Conservation (phyloP, 352 stramenopile genomes). For the Globisporangium lucens region DNA sequence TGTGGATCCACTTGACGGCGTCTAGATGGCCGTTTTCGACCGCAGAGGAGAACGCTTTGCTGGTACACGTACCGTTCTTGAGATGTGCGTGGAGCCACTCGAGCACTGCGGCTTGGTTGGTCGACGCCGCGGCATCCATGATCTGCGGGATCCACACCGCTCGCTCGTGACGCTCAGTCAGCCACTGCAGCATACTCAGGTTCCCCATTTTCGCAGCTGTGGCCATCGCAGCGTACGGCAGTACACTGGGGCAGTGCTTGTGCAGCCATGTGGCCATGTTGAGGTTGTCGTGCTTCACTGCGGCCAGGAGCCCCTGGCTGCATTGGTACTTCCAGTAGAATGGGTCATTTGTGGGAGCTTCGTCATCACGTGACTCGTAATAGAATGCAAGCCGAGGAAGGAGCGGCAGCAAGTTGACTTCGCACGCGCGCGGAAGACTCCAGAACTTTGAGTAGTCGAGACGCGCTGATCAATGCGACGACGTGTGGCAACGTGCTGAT, state of each 20-base stretch:
- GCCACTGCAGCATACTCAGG: background rate
- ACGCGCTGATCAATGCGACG: background rate
- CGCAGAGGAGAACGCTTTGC: background rate
- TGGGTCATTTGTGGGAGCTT: background rate
- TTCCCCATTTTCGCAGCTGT: background rate
- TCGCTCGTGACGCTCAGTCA: background rate
- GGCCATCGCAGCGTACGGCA: background rate
- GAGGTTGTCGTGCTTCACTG: background rate
- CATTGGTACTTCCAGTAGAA: conserved; percentile 1
- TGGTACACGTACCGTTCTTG: background rate
- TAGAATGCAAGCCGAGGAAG: background rate
- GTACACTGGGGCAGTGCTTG: background rate
- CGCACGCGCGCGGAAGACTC: background rate
- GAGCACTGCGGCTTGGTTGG: background rate
- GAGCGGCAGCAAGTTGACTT: background rate
- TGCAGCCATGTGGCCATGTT: background rate
- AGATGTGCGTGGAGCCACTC: background rate
- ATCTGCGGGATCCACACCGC: background rate
- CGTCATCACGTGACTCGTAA: background rate
- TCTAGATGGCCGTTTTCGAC: background rate
- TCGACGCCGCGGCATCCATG: conserved; percentile 1
- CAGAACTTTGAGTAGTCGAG: background rate
- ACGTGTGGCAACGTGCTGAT: background rate
- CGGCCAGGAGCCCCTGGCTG: background rate
- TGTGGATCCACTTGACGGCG: background rate